Base-by-base conservation (phyloP, 257 asterid genomes). In the Voacanga thouarsii region DNA sequence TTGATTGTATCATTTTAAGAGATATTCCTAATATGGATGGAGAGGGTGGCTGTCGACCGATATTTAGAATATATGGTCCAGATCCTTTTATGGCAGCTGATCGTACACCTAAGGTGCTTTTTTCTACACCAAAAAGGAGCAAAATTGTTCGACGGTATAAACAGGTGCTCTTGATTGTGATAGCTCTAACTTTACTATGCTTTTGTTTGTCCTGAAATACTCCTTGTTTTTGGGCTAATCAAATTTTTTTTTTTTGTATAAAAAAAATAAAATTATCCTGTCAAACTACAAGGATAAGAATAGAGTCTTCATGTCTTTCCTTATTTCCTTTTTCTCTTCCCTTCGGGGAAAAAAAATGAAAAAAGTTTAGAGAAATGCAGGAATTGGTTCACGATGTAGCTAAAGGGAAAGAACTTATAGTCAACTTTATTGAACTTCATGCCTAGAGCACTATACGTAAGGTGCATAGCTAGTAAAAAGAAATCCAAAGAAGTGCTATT, bases 51-150 rank as follows among this genome's bases (percentile, higher is more conserved):
- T 84, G 88, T 66, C 83, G 84, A 33, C 97, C 94, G 3, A 83
- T 88, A 24, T 68, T 92, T 77, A 87, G 95, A 76, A 75, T 90
- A 53, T 87, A 89, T 41, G 93, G 94, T 24, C 89, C 72, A 33
- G 92, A 89, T 81, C 91, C 90, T 5, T 76, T 88, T 55, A 84
- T 85, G 88, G 91, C 84, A 74, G 73, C 89, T 83, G 91, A 89
- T 81, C 81, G 77, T 65, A 80, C 84, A 19, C 77, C 87, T 72
- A 90, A 89, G 84, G 77, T 83, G 77, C 90, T 89, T 45, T 87
- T 81, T 81, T 86, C 92, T 6, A 83, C 79, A 76, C 89, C 89
- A 7, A 85, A 78, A 66, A 82, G 53, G 66, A 76, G 78, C 79
- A 82, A 71, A 77, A 15, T 37, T 72, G 88, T 85, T 57, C 84